phyloP scores from a whole-genome alignment of 331 rosid genomes.

The Saraca asoca region DNA sequence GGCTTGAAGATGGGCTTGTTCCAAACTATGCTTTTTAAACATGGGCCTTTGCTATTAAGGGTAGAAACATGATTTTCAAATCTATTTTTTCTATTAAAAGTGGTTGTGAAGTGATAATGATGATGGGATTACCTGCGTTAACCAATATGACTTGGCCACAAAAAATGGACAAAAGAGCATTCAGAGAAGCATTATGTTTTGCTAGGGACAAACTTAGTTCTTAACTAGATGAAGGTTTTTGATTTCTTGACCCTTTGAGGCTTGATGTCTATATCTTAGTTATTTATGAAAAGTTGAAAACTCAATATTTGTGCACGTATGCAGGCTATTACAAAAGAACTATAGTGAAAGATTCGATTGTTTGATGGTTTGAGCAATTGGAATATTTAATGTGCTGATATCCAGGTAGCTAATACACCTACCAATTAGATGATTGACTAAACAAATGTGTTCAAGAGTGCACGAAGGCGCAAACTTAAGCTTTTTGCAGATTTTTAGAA shows the following conservation, averaged over 20 bases:
- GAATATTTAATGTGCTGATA: slow-evolving; percentile 45
- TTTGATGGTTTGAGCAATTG: slow-evolving; percentile 52
- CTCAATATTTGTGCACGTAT: slow-evolving; percentile 42
- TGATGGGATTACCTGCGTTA: slow-evolving; percentile 63
- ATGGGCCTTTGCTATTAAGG: slow-evolving; percentile 52
- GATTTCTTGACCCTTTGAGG: neutral
- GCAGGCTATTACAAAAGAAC: slow-evolving; percentile 46
- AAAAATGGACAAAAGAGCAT: slow-evolving; percentile 51
- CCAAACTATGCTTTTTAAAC: slow-evolving; percentile 50
- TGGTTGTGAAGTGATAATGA: slow-evolving; percentile 59
- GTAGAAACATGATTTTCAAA: slow-evolving; percentile 44
- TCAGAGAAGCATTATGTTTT: slow-evolving; percentile 57
- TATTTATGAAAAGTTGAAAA: neutral
- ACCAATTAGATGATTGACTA: slow-evolving; percentile 63
- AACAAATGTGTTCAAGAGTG: slow-evolving; percentile 58
- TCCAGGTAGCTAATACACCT: slow-evolving; percentile 54
- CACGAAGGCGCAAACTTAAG: slow-evolving; percentile 53
- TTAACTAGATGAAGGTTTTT: slow-evolving; percentile 67
- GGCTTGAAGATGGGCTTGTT: slow-evolving; percentile 62
- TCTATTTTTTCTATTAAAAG: slow-evolving; percentile 41
- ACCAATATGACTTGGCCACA: slow-evolving; percentile 73
- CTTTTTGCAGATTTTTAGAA: slow-evolving; percentile 45
- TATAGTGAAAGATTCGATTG: slow-evolving; percentile 55
- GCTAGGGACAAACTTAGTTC: slow-evolving; percentile 59
- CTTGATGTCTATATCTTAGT: neutral